Evolutionary conservation across 2,329 filamentous ascomycete species (phyloP).

Genomic region (Plenodomus biglobosus): DNA sequence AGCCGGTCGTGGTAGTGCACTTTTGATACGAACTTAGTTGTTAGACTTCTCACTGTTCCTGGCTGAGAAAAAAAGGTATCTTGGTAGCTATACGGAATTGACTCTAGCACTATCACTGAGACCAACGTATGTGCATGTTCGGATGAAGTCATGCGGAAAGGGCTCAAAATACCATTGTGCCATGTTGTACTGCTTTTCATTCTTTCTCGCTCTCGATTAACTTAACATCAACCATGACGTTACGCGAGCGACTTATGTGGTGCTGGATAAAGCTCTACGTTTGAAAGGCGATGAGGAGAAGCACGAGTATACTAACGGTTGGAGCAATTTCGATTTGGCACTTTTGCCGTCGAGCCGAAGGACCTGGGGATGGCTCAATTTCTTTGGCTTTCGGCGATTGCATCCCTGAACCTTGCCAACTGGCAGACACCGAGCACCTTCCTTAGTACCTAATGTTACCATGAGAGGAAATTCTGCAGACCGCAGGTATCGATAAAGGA

Average conservation of each 20-base stretch:
- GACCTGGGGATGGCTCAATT: slow-evolving; percentile 49
- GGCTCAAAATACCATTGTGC: neutral
- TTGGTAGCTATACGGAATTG: neutral
- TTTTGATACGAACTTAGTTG: neutral
- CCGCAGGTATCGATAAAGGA: slow-evolving; percentile 2
- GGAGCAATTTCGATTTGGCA: slow-evolving; percentile 45
- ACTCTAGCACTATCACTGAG: neutral
- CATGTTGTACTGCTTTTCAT: neutral
- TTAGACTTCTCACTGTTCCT: neutral
- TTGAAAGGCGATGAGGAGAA: slow-evolving; percentile 46
- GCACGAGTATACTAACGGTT: slow-evolving; percentile 51
- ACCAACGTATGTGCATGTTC: neutral
- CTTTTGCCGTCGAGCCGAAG: slow-evolving; percentile 43
- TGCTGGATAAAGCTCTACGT: slow-evolving; percentile 37
- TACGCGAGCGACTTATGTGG: slow-evolving; percentile 17
- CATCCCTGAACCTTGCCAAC: slow-evolving; percentile 47
- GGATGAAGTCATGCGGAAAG: neutral
- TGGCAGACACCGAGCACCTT: slow-evolving; percentile 55
- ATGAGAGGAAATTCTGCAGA: slow-evolving; percentile 33
- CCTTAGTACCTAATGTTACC: slow-evolving; percentile 43
- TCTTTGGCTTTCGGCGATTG: slow-evolving; percentile 48
- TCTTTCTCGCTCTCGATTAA: neutral
- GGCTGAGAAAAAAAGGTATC: neutral
- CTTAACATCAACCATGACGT: slow-evolving; percentile 4
- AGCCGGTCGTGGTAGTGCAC: too few relatives aligned